Evolutionary conservation across 768 basidiomycete genomes (phyloP).

Genomic region (Coprinellus micaceus): DNA sequence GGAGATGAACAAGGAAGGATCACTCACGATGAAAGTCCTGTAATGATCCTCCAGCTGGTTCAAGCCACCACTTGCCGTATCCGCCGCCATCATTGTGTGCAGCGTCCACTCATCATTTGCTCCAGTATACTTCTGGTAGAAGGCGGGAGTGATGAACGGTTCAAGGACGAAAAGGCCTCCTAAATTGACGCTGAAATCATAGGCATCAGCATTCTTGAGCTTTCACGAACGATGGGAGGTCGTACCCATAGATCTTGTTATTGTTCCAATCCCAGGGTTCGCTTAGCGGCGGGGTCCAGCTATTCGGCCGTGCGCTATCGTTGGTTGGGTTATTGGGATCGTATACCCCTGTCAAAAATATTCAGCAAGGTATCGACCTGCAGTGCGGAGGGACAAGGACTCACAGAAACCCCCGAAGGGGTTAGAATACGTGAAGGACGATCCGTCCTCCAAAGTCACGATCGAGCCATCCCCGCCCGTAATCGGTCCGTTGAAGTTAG

Average conservation of each 20-base stretch:
- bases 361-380: neutral
- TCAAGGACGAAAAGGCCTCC: constrained; percentile 78
- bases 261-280: constrained; percentile 67
- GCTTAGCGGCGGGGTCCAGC: constrained; percentile 78
- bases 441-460: constrained; percentile 61
- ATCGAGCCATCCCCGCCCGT: constrained; percentile 69
- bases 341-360: constrained; percentile 47
- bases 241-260: constrained; percentile 61
- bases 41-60: constrained; percentile 75
- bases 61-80: constrained; percentile 44
- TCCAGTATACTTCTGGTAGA: constrained; percentile 62
- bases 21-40: constrained; percentile 74
- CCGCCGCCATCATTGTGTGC: constrained; percentile 57
- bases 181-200: constrained; percentile 57
- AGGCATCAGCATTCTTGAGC: neutral
- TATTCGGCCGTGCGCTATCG: constrained; percentile 69
- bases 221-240: neutral
- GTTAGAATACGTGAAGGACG: constrained; percentile 74
- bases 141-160: constrained; percentile 62
- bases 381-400: constrained; percentile 22
- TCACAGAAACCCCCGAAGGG: constrained; percentile 74
- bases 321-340: constrained; percentile 74
- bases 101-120: constrained; percentile 76
- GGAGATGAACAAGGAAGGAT: no score
- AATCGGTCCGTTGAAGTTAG: constrained; percentile 20